A percentile compares a stretch with the other conserved stretches of the same genome.
phyloP scores from a whole-genome alignment of 371 early-diverging fungal species.

The Gilbertella persicaria region DNA sequence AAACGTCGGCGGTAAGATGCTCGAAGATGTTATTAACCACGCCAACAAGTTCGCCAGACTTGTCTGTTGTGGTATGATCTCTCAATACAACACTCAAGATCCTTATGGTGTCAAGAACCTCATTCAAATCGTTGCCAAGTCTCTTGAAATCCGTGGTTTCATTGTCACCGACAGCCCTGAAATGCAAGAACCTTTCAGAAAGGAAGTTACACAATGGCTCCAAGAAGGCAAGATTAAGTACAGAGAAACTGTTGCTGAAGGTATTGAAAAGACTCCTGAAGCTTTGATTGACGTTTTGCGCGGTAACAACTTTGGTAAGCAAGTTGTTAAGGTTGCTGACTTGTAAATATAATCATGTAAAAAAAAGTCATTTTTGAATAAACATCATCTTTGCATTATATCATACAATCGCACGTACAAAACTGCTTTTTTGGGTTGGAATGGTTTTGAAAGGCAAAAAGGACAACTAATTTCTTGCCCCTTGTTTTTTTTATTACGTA shows the following conservation, averaged over 20 bases:
- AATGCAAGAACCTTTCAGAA: conserved; percentile 54
- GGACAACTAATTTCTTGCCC: no score
- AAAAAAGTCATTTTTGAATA: neutral
- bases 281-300: conserved; percentile 76
- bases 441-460: no score
- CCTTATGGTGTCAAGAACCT: conserved; percentile 38
- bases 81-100: conserved; percentile 61
- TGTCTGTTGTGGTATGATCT: conserved; percentile 68
- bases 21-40: conserved; percentile 60
- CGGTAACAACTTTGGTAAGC: conserved; percentile 88
- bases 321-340: conserved; percentile 71
- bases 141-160: conserved; percentile 69
- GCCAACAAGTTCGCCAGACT: conserved; percentile 62
- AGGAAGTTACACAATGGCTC: conserved; percentile 66
- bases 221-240: conserved; percentile 70
- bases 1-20: conserved; percentile 71
- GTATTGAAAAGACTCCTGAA: conserved; percentile 79
- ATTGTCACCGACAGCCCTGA: conserved; percentile 59
- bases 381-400: no score
- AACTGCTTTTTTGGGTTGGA: no score
- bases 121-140: conserved; percentile 39
- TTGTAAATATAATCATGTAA: conserved; percentile 23
- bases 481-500: no score
- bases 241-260: conserved; percentile 66
- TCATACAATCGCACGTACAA: no score